These are phyloP conservation scores for Pyrenula aspistea DNA, from an alignment of 495 filamentous ascomycete species.

Conservation along the genomic window DNA sequence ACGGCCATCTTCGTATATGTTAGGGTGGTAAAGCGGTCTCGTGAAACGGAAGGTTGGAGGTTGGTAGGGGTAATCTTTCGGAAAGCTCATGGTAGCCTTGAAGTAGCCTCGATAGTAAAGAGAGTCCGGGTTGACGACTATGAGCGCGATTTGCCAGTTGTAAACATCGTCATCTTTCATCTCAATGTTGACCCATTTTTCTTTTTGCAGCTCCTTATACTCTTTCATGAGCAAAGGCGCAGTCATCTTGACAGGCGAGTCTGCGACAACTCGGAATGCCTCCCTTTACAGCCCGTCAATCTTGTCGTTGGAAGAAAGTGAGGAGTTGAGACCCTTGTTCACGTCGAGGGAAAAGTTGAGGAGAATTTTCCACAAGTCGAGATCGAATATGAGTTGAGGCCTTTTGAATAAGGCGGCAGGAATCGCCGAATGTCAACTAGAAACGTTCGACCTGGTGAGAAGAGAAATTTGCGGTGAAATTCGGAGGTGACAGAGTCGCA, in stretches of 20 bases:
- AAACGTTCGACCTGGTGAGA: no score
- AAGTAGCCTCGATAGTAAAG: constrained; percentile 90
- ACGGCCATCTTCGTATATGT: constrained; percentile 81
- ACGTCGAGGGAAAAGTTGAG: no score
- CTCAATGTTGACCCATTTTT: constrained; percentile 89
- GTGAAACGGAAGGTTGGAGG: constrained; percentile 89
- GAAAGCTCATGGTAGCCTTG: constrained; percentile 78
- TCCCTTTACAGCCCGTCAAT: no score
- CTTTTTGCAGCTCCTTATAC: constrained; percentile 67
- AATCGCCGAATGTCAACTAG: no score
- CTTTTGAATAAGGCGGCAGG: no score
- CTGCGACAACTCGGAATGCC: no score
- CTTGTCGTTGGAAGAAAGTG: no score
- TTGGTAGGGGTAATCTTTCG: constrained; percentile 76
- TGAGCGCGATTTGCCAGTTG: constrained; percentile 75
- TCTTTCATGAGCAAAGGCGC: constrained; percentile 84
- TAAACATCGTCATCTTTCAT: constrained; percentile 69
- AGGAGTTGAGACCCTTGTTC: no score
- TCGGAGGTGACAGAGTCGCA: no score
- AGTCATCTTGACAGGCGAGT: constrained; percentile 33
- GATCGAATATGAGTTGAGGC: no score
- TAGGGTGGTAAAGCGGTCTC: constrained; percentile 78
- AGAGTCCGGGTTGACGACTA: constrained; percentile 85
- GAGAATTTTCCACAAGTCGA: no score
- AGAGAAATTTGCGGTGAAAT: no score